A percentile compares a stretch with the other conserved stretches of the same genome.
phyloP scores from a whole-genome alignment of 805 yeast species.

The Barnettozyma pratensis region DNA sequence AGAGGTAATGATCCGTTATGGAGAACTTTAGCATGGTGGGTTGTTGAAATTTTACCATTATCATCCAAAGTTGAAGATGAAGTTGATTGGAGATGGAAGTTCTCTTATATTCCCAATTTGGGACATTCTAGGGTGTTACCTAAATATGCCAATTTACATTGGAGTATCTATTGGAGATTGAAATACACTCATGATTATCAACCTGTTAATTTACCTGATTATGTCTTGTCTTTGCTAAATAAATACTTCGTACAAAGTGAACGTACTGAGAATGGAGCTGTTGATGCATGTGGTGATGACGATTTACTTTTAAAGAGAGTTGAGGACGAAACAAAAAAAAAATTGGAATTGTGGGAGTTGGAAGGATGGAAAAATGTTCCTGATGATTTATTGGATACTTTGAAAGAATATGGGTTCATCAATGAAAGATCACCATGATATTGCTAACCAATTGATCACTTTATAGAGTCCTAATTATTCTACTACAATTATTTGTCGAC shows the following conservation, averaged over 20 bases:
- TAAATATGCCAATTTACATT: constrained; percentile 42
- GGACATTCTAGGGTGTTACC: constrained; percentile 52
- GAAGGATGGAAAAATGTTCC: constrained; percentile 29
- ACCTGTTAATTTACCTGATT: constrained; percentile 41
- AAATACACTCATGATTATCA: constrained; percentile 40
- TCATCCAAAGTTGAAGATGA: constrained; percentile 44
- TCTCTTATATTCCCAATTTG: constrained; percentile 47
- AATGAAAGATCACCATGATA: not conserved
- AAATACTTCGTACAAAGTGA: not conserved
- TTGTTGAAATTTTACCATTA: constrained; percentile 54
- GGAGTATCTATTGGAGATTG: constrained; percentile 59
- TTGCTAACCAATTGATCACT: too few species aligned
- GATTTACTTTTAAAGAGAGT: constrained; percentile 9
- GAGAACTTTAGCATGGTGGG: constrained; percentile 49
- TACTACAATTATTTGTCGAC: not conserved
- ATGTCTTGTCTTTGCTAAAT: constrained; percentile 16
- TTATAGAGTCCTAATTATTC: not conserved
- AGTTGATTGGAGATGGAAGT: constrained; percentile 43
- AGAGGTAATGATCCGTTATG: constrained; percentile 30
- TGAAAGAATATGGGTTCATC: constrained; percentile 8
- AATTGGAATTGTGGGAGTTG: constrained; percentile 25
- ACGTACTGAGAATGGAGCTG: not conserved
- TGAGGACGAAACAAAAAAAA: constrained; percentile 11
- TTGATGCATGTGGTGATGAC: constrained; percentile 6
- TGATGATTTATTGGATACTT: constrained; percentile 27